These are phyloP conservation scores for Nothophaeocryptopus gaeumannii DNA, from an alignment of 2,329 filamentous ascomycete genomes.

Conservation along the genomic window DNA sequence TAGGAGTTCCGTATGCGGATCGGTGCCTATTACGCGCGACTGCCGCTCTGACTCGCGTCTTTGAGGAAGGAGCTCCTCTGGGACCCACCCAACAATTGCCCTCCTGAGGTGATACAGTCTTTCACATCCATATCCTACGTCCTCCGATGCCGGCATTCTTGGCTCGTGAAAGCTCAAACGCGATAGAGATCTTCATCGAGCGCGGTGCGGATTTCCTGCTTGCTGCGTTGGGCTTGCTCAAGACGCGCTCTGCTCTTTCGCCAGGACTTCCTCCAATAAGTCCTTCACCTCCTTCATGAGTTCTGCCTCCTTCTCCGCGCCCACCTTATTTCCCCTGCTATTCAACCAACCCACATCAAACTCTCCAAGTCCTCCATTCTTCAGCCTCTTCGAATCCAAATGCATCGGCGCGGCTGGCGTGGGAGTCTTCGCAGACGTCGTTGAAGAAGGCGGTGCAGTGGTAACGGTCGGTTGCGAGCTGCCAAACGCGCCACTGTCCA, in stretches of 20 bases:
- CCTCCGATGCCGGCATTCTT: too few species aligned
- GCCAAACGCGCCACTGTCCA: constrained; percentile 37
- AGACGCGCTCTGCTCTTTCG: neutral
- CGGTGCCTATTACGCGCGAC: too few species aligned
- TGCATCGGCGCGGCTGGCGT: constrained; percentile 9
- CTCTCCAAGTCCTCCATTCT: constrained; percentile 49
- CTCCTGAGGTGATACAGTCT: too few species aligned
- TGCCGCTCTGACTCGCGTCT: too few species aligned
- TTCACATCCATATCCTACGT: too few species aligned
- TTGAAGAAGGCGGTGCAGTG: neutral
- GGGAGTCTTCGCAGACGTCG: neutral
- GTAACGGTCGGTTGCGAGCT: neutral
- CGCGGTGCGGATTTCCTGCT: too few species aligned
- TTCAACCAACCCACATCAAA: constrained; percentile 90
- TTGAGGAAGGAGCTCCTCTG: too few species aligned
- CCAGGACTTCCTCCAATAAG: constrained; percentile 46
- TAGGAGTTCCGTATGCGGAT: too few species aligned
- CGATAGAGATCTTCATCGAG: too few species aligned
- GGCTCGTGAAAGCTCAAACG: too few species aligned
- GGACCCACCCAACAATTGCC: too few species aligned
- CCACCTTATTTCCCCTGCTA: constrained; percentile 76
- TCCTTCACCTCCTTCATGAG: constrained; percentile 64
- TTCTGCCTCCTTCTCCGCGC: constrained; percentile 79
- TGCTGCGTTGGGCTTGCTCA: too few species aligned
- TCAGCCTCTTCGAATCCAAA: constrained; percentile 31